Evolutionary conservation across 192 early-diverging fungal species (phyloP).

Genomic region (Kickxella alabastrina): DNA sequence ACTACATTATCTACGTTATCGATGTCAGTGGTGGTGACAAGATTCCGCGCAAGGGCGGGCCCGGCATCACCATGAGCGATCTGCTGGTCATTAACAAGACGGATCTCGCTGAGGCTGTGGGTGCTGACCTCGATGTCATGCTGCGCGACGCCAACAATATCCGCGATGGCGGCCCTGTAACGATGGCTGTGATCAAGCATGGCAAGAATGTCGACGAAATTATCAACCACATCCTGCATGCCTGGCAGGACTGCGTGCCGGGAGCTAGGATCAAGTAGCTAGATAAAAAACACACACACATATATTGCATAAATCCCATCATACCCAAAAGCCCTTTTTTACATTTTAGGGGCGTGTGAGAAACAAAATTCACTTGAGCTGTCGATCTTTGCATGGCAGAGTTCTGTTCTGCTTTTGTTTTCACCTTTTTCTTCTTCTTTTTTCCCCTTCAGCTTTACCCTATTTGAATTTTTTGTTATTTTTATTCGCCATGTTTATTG

Average conservation of each 20-base stretch:
- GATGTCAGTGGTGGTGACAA: conserved; percentile 97
- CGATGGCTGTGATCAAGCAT: conserved; percentile 92
- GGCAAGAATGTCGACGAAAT: conserved; percentile 80
- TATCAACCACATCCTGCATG: conserved; percentile 66
- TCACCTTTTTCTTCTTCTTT: no score
- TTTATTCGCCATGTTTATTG: no score
- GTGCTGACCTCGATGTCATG: conserved; percentile 92
- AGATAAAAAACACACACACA: no score
- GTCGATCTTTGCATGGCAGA: no score
- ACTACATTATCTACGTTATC: conserved; percentile 97
- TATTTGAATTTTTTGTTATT: no score
- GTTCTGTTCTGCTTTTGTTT: no score
- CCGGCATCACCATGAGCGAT: conserved; percentile 96
- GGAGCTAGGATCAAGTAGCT: conserved; percentile 38
- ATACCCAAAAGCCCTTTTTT: no score
- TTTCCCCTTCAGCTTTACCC: no score
- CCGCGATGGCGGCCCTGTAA: conserved; percentile 81
- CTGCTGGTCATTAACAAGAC: conserved; percentile 96
- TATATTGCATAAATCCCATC: no score
- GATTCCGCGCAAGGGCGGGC: conserved; percentile 95
- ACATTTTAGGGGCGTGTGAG: no score
- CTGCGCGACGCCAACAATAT: conserved; percentile 83
- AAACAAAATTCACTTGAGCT: no score
- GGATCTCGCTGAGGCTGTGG: conserved; percentile 83
- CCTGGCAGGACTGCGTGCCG: conserved; percentile 50